A percentile compares a stretch with the other conserved stretches of the same genome.
Evolutionary conservation across 495 filamentous ascomycete species (phyloP).

Genomic region (Aspergillus sclerotioniger): DNA sequence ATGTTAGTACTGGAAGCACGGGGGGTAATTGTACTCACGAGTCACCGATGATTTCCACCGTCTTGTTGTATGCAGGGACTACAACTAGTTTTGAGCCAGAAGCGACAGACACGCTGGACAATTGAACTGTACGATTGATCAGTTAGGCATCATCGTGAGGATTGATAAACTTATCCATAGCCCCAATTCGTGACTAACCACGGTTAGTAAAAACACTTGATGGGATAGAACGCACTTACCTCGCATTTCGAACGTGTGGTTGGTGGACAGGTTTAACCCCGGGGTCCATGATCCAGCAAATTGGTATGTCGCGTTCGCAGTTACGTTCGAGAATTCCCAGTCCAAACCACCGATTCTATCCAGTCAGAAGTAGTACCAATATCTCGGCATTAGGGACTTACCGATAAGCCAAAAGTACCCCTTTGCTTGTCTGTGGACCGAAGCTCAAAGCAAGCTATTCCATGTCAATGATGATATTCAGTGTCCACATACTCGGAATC

Average conservation of each 20-base stretch:
- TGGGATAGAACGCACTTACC: constrained; percentile 22
- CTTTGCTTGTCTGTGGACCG: constrained; percentile 54
- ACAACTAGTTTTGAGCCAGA: constrained; percentile 48
- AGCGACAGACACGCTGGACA: constrained; percentile 53
- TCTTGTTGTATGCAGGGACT: constrained; percentile 48
- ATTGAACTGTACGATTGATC: constrained; percentile 46
- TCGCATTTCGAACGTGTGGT: constrained; percentile 37
- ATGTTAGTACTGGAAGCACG: not conserved
- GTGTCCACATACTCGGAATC: constrained; percentile 3
- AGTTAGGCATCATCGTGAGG: not conserved
- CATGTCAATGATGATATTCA: not conserved
- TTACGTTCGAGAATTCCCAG: constrained; percentile 68
- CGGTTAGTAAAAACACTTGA: constrained; percentile 15
- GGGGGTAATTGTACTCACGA: constrained; percentile 27
- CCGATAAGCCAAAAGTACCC: constrained; percentile 58
- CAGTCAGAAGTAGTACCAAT: not conserved
- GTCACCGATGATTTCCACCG: constrained; percentile 68
- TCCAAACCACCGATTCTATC: constrained; percentile 58
- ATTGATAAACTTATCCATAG: constrained; percentile 46
- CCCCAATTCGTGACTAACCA: constrained; percentile 63
- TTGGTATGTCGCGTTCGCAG: constrained; percentile 57
- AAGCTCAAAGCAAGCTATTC: constrained; percentile 56
- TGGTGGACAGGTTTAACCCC: constrained; percentile 19
- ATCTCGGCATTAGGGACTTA: constrained; percentile 9
- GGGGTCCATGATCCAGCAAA: constrained; percentile 43